Evolutionary conservation across 2,329 filamentous ascomycete genomes (phyloP), one percentile per base, ranked within the genome.

Genomic region (Bertia moriformis): DNA sequence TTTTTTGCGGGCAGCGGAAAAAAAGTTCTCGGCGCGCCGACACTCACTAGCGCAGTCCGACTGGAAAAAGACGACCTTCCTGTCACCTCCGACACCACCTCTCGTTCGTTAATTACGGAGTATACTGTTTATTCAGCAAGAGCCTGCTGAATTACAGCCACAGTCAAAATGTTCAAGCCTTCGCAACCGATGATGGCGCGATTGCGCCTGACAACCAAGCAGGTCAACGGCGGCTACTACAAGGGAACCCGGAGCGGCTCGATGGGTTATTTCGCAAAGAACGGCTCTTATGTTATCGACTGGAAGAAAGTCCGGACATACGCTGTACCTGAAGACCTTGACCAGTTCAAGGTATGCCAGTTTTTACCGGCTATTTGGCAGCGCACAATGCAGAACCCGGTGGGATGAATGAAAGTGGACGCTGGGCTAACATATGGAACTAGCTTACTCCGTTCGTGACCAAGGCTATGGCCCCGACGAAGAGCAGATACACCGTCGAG

Each of bases 191-290:
- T 35, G 32, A 35, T 35, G 32, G 32, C 32, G 32, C 32, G 32
- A 10, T 35, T 88, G 42, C 70, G 72, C 39, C 73, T 98, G 53
- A 95, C 85, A 12, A 93, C 89, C 48, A 98, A 98, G 64, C 80
- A 91, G 61, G 80, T 89, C 56, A 83, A 82, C 58, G 85, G 86
- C 55, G 89, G 88, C 49, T 98, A 80, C 74, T 98, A 98, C 76
- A 96, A 96, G 70, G 91, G 91, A 56, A 95, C 83, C 51, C 72
- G 88, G 37, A 81, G 86, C 1, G 91, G 91, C 2, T 77, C 83
- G 32, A 87, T 93, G 77, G 91, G 91, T 58, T 63, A 67, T 13
- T 85, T 93, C 62, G 88, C 83, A 40, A 83, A 83, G 57, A 74
- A 77, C 55, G 91, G 89, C 59, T 79, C 79, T 38, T 98, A 91